phyloP scores from a whole-genome alignment of 495 filamentous ascomycete species.

The Hypoxylon subgilvum region DNA sequence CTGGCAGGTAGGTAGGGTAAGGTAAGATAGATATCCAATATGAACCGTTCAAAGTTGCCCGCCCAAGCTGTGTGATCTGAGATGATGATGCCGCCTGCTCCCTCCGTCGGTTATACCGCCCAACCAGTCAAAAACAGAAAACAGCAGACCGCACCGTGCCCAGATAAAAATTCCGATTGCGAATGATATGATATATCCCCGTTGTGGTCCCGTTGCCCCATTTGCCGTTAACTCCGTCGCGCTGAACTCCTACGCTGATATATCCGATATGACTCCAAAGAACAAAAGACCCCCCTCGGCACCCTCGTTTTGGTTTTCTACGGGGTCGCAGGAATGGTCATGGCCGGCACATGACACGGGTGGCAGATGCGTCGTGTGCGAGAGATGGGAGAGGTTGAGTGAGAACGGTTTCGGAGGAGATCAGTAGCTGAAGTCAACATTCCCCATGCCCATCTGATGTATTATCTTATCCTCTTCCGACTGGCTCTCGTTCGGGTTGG shows the following conservation, averaged over 20 bases:
- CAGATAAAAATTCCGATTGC: background rate
- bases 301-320: background rate
- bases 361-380: constrained; percentile 10
- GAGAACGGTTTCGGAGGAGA: constrained; percentile 2
- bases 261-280: constrained; percentile 37
- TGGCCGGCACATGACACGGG: background rate
- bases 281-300: constrained; percentile 31
- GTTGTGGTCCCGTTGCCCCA: background rate
- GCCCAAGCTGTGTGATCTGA: no score
- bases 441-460: constrained; percentile 50
- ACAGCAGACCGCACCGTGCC: no score
- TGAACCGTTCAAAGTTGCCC: no score
- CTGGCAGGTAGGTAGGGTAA: no score
- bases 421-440: constrained; percentile 53
- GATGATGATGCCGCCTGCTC: no score
- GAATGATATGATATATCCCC: background rate
- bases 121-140: no score
- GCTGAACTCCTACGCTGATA: constrained; percentile 46
- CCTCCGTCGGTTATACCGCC: no score
- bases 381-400: constrained; percentile 2
- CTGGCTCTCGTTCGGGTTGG: constrained; percentile 34
- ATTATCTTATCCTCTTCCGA: constrained; percentile 53
- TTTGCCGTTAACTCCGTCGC: constrained; percentile 40
- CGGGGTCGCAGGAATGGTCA: constrained; percentile 3
- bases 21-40: no score